A percentile compares a stretch with the other conserved stretches of the same genome.
Conservation (phyloP, 2,329 filamentous ascomycete genomes). For the Penicillium hesseltinei region DNA sequence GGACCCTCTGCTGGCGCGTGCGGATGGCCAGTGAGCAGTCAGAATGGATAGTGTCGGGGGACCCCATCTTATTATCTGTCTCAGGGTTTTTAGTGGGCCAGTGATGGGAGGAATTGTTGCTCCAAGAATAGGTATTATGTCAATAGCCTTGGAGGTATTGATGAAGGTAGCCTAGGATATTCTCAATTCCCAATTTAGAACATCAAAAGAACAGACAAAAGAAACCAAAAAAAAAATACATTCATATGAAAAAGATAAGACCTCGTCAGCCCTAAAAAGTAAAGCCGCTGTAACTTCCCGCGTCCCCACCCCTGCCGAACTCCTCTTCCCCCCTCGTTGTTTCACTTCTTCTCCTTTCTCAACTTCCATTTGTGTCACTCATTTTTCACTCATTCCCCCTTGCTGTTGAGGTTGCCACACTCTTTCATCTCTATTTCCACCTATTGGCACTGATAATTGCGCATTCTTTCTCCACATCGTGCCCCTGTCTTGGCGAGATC, state of each 20-base stretch:
- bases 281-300: conserved; percentile 1
- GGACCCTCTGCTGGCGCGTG: conserved; percentile 5
- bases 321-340: conserved; percentile 3
- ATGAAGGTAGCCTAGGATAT: neutral
- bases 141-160: neutral
- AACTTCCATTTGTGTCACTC: conserved; percentile 6
- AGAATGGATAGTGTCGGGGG: neutral
- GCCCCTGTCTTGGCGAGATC: conserved; percentile 24
- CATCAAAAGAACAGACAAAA: neutral
- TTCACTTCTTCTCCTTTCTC: conserved; percentile 17
- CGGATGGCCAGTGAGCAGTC: neutral
- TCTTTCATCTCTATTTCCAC: conserved; percentile 6
- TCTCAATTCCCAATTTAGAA: neutral
- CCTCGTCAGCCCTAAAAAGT: conserved; percentile 7
- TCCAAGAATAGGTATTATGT: neutral
- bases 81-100: neutral
- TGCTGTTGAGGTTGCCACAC: neutral
- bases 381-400: neutral
- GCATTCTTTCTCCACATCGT: conserved; percentile 20
- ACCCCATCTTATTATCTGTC: neutral
- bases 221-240: neutral
- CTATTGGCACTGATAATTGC: neutral
- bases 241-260: neutral
- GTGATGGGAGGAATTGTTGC: neutral
- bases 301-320: conserved; percentile 1